Evolutionary conservation across 306 rosid species (phyloP).

Genomic region (Geum urbanum): DNA sequence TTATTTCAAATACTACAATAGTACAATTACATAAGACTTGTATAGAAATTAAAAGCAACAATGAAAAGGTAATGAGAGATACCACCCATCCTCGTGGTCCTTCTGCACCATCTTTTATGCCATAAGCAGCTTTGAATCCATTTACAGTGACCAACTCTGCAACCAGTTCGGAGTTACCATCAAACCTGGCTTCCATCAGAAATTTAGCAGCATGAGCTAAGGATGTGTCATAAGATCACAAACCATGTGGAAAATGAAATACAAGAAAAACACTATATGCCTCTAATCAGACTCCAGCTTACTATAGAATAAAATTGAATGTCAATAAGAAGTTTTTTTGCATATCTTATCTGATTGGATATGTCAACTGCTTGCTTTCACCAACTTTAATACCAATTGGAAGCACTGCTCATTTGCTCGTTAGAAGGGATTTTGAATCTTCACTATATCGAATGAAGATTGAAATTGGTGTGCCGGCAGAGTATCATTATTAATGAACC

Average conservation of each 20-base stretch:
- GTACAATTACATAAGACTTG: background rate
- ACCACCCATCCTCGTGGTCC: conserved; percentile 99
- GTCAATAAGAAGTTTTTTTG: background rate
- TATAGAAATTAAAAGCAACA: background rate
- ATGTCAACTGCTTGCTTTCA: background rate
- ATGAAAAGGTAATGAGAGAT: conserved; percentile 23
- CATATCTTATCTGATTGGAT: background rate
- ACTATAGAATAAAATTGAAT: background rate
- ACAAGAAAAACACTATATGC: background rate
- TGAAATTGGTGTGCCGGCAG: background rate
- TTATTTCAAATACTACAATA: conserved; percentile 8
- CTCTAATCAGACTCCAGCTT: background rate
- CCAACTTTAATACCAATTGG: background rate
- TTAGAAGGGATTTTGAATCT: conserved; percentile 5
- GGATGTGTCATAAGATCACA: background rate
- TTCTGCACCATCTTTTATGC: conserved; percentile 91
- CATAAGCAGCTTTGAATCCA: conserved; percentile 93
- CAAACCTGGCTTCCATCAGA: conserved; percentile 95
- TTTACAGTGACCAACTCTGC: conserved; percentile 82
- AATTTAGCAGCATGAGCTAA: conserved; percentile 48
- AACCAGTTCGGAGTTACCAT: conserved; percentile 90
- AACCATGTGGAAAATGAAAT: background rate
- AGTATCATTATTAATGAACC: background rate
- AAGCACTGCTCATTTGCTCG: background rate
- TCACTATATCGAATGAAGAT: background rate